Percentiles rank a stretch among this genome's conserved stretches.
Conservation (phyloP, 148 eudicot genomes). For the Amaranthus cruentus region DNA sequence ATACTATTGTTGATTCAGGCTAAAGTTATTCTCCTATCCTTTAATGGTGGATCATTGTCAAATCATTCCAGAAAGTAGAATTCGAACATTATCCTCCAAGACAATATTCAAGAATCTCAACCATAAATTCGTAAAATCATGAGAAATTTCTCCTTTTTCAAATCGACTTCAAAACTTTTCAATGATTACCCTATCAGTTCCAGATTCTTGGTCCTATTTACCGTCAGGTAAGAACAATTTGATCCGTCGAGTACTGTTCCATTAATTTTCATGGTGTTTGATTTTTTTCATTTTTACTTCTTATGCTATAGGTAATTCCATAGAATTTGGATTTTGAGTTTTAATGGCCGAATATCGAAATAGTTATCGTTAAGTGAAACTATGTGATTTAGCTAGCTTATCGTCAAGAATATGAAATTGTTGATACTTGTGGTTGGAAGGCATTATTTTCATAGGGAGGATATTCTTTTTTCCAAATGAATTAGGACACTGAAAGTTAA, state of each 20-base stretch:
- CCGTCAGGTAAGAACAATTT: constrained; percentile 37
- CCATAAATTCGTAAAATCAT: not conserved
- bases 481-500: too few relatives aligned
- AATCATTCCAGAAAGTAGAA: too few relatives aligned
- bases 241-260: not conserved
- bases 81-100: too few relatives aligned
- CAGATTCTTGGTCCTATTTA: constrained; percentile 40
- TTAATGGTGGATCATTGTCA: too few relatives aligned
- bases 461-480: too few relatives aligned
- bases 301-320: not conserved
- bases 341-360: not conserved
- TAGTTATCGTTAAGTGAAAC: not conserved
- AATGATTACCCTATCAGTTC: constrained; percentile 41
- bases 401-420: not conserved
- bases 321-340: not conserved
- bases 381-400: not conserved
- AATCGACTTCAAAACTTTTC: constrained; percentile 22
- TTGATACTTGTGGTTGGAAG: not conserved
- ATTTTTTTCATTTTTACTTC: not conserved
- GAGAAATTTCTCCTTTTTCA: constrained; percentile 21
- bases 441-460: not conserved
- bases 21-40: too few relatives aligned
- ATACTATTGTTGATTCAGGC: too few relatives aligned
- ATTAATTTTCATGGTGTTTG: not conserved
- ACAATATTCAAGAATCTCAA: too few relatives aligned